Base-by-base conservation (phyloP, 108 stramenopile genomes). In the Cyclostephanos invisitatus region DNA sequence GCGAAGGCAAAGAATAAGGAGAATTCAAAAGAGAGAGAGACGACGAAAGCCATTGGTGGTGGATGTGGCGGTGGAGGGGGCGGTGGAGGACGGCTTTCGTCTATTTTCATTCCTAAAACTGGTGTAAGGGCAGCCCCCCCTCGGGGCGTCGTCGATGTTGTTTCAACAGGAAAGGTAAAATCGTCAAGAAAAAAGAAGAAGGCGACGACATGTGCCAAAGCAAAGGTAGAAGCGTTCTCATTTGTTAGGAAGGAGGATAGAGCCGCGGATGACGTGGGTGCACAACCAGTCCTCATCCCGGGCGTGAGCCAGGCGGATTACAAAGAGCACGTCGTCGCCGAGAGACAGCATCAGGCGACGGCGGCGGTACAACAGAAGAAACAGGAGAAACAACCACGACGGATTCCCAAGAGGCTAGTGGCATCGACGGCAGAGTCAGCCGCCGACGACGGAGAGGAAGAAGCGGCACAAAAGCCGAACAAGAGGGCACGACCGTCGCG, bases 101-200 rank as follows among this genome's bases (percentile, higher is more conserved):
- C 65, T 14, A 66, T 66, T 20, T 66, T 66, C 51, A 20, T 66
- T 35, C 18, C 65, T 35, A 53, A 53, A 53, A 51, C 51, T 15
- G 27, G 36, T 44, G 37, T 38, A 37, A 10, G 36, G 21, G 68
- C 62, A 62, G 68, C 24, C 42, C 24, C 42, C 68, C 15, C 44
- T 15, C 44, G 15, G 44, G 15, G 44, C 0, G 44, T 46, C 44
- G 14, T 46, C 44, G 15, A 46, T 15, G 44, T 46, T 15, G 12
- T 46, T 1, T 14, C 44, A 69, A 60, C 20, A 27, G 21, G 24
- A 24, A 69, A 11, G 1, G 44, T 14, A 46, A 46, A 46, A 15
- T 46, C 44, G 14, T 46, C 15, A n/a, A 21, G 21, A 22, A 69
- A 69, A 25, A 44, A 28, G 38, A 32, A 20, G 20, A 17, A 20